These are phyloP conservation scores for Wickerhamiella lipophila DNA, from an alignment of 805 yeast genomes.

Conservation along the genomic window DNA sequence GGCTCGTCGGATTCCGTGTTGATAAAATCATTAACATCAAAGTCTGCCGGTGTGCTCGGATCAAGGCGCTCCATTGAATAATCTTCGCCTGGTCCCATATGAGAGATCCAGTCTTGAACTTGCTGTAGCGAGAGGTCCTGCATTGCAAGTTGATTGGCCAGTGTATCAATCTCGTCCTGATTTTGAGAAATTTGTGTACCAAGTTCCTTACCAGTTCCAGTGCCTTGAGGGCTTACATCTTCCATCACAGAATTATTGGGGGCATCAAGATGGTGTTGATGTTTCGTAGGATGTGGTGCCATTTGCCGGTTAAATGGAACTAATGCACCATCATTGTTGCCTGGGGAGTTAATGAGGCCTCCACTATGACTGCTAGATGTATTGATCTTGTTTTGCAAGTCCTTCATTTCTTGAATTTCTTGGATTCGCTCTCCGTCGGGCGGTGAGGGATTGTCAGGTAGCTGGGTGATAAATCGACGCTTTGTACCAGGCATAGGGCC, in stretches of 20 bases:
- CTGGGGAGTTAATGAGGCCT: neutral
- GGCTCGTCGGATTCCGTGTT: constrained; percentile 11
- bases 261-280: neutral
- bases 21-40: constrained; percentile 22
- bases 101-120: constrained; percentile 26
- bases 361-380: constrained; percentile 1
- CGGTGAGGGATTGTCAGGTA: constrained; percentile 13
- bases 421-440: constrained; percentile 12
- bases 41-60: constrained; percentile 11
- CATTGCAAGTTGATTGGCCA: constrained; percentile 21
- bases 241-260: neutral
- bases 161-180: constrained; percentile 19
- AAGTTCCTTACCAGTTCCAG: neutral
- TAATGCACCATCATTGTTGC: neutral
- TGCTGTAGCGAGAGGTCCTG: constrained; percentile 25
- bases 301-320: constrained; percentile 11
- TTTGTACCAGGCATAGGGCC: constrained; percentile 17
- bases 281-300: constrained; percentile 1
- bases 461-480: constrained; percentile 21
- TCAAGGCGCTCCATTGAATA: neutral
- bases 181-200: neutral
- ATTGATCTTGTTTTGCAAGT: constrained; percentile 21
- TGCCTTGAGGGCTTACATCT: neutral
- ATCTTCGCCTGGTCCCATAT: constrained; percentile 9
- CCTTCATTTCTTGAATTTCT: constrained; percentile 22